Evolutionary conservation across 306 rosid species (phyloP).

Genomic region (Abrus pulchellus): DNA sequence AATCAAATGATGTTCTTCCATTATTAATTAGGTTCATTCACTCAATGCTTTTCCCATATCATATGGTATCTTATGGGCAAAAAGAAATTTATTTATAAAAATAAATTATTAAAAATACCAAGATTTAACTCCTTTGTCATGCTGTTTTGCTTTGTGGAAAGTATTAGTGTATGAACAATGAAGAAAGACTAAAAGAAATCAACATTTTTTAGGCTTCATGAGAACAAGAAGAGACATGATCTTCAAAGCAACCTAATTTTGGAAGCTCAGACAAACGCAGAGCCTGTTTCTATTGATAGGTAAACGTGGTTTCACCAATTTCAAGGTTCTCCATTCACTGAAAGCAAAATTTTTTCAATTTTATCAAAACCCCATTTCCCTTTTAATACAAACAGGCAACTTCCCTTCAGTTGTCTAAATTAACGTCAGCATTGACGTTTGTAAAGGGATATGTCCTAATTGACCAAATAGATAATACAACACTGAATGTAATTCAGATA

Average conservation of each 20-base stretch:
- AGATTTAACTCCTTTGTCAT: constrained; percentile 28
- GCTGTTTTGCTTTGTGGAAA: constrained; percentile 5
- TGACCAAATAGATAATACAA: background rate
- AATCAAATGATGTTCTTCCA: constrained; percentile 19
- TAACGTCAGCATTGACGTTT: background rate
- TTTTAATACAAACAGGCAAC: too few species aligned
- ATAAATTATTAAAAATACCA: constrained; percentile 10
- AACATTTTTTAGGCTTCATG: background rate
- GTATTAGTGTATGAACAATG: background rate
- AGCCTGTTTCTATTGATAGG: too few species aligned
- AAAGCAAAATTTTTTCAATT: too few species aligned
- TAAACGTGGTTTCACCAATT: too few species aligned
- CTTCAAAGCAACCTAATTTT: background rate
- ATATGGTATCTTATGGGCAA: background rate
- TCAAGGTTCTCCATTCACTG: too few species aligned
- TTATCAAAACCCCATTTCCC: too few species aligned
- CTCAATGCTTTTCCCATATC: background rate
- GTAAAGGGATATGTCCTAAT: background rate
- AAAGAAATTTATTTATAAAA: background rate
- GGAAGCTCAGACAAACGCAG: constrained; percentile 1
- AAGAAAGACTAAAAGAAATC: background rate
- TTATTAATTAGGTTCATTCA: constrained; percentile 22
- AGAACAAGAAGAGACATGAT: constrained; percentile 21
- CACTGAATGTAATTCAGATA: background rate
- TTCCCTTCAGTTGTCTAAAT: constrained; percentile 1